Conservation (phyloP, 1,284 basidiomycete species). For the Austroboletus olivaceoglutinosus region DNA sequence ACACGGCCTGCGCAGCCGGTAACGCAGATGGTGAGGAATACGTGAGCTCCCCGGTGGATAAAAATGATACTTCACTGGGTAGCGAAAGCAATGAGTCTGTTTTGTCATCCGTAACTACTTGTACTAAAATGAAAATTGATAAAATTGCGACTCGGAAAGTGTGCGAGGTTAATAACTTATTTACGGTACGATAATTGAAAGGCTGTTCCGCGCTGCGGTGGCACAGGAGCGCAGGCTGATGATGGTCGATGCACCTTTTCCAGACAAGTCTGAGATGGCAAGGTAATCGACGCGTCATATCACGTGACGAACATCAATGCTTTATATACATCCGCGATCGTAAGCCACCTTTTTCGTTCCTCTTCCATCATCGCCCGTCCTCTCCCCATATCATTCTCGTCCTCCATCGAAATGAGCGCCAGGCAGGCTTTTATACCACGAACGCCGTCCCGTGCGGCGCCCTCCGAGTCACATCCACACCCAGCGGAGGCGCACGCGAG, state of each 20-base stretch:
- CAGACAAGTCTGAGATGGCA: too few species aligned
- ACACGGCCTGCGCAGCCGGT: conserved; percentile 7
- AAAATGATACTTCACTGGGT: too few species aligned
- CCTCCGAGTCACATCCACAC: conserved; percentile 9
- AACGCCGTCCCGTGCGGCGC: conserved; percentile 7
- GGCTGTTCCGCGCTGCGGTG: too few species aligned
- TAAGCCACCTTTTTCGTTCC: neutral
- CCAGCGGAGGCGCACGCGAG: conserved; percentile 1
- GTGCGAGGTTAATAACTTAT: too few species aligned
- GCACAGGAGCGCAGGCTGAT: too few species aligned
- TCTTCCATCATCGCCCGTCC: too few species aligned
- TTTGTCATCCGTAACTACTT: too few species aligned
- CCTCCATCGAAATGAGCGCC: conserved; percentile 21
- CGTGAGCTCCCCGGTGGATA: neutral
- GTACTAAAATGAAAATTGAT: too few species aligned
- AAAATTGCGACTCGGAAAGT: too few species aligned
- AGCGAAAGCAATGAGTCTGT: too few species aligned
- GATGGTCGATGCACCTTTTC: too few species aligned
- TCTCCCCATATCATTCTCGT: neutral
- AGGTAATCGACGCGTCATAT: neutral
- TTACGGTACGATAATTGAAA: too few species aligned
- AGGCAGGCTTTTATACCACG: conserved; percentile 28
- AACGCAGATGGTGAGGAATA: neutral
- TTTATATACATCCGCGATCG: neutral
- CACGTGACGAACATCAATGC: neutral